phyloP scores from a whole-genome alignment of 2,329 filamentous ascomycete genomes.

The Amesomyces nigricolor region DNA sequence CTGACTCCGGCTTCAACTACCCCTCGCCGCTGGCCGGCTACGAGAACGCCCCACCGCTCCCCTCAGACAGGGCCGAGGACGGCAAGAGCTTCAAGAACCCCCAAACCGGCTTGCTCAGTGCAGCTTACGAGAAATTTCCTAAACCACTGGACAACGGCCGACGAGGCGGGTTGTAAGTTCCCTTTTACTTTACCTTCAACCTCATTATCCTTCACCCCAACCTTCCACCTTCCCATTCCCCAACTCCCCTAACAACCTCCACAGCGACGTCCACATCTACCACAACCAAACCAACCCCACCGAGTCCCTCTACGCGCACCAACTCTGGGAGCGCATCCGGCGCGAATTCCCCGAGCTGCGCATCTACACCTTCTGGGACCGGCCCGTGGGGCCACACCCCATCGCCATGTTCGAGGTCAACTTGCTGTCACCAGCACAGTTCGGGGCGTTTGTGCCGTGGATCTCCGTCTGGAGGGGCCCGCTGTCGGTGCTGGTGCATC shows the following conservation, averaged over 20 bases:
- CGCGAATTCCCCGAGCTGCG: conserved; percentile 82
- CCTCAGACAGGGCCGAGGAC: conserved; percentile 58
- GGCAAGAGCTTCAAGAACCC: conserved; percentile 74
- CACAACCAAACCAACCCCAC: conserved; percentile 53
- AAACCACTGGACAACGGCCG: conserved; percentile 60
- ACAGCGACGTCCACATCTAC: conserved; percentile 77
- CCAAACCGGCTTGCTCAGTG: conserved; percentile 53
- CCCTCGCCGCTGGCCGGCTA: conserved; percentile 55
- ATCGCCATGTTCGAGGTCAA: conserved; percentile 92
- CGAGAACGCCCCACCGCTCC: conserved; percentile 49
- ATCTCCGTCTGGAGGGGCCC: conserved; percentile 75
- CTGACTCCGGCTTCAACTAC: conserved; percentile 33
- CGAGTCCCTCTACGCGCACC: conserved; percentile 55
- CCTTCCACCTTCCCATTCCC: neutral
- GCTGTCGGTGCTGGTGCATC: conserved; percentile 72
- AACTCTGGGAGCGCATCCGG: conserved; percentile 72
- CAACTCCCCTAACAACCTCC: neutral
- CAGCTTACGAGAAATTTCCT: conserved; percentile 64
- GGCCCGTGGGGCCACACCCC: conserved; percentile 74
- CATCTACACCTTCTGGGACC: conserved; percentile 72
- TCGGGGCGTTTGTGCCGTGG: conserved; percentile 85
- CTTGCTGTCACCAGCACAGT: conserved; percentile 76
- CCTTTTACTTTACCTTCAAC: conserved; percentile 16
- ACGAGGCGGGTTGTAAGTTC: conserved; percentile 63
- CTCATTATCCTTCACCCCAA: neutral